Percentiles rank a stretch among this genome's conserved stretches.
These are phyloP conservation scores for Candida sp. DNA, from an alignment of 1,139 yeast species.

Conservation along the genomic window DNA sequence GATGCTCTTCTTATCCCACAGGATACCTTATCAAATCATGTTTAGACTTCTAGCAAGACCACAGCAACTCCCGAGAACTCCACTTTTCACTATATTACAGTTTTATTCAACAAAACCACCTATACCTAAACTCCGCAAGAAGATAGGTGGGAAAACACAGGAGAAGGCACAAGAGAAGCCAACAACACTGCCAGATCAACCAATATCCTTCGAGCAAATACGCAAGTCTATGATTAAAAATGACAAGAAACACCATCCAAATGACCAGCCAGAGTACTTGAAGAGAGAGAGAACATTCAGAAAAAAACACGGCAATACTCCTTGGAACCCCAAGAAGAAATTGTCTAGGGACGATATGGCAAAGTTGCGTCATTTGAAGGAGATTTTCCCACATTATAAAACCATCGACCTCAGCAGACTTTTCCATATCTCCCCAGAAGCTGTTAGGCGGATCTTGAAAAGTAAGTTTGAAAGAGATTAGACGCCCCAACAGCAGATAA, in stretches of 20 bases:
- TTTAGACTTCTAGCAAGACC: neutral
- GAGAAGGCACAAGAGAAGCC: neutral
- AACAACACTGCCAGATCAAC: neutral
- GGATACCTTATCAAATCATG: neutral
- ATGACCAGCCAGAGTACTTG: constrained; percentile 54
- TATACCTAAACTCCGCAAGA: neutral
- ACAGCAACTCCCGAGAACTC: neutral
- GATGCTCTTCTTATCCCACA: too few species aligned
- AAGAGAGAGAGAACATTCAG: constrained; percentile 65
- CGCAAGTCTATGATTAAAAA: neutral
- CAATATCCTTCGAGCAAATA: neutral
- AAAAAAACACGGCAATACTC: constrained; percentile 52
- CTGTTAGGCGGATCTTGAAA: constrained; percentile 76
- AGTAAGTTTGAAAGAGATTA: constrained; percentile 38
- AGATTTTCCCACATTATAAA: constrained; percentile 60
- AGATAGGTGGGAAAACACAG: too few species aligned
- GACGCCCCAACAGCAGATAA: too few species aligned
- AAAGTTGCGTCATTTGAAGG: constrained; percentile 61
- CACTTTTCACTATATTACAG: neutral
- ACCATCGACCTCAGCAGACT: constrained; percentile 64
- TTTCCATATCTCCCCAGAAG: constrained; percentile 81
- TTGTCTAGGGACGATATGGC: constrained; percentile 75
- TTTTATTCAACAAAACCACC: neutral
- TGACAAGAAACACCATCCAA: constrained; percentile 2
- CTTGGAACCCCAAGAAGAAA: constrained; percentile 75